phyloP scores from a whole-genome alignment of 1,139 yeast species.

The Geotrichum bryndzae region DNA sequence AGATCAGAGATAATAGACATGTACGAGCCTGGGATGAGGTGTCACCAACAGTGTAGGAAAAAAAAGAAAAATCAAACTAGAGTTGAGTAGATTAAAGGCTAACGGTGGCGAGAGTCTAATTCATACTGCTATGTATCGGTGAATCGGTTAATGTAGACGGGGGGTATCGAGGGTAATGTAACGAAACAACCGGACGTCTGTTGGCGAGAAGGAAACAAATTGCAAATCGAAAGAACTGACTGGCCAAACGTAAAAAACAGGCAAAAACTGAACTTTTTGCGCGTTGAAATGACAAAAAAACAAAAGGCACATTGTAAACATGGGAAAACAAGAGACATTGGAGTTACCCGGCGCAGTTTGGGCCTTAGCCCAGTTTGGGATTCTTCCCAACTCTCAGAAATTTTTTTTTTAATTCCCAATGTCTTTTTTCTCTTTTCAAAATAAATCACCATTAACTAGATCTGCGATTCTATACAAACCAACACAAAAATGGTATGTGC shows the following conservation, averaged over 20 bases:
- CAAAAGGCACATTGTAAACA: not conserved
- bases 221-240: not conserved
- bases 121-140: conserved; percentile 1
- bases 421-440: not conserved
- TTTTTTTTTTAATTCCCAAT: not conserved
- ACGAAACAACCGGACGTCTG: not conserved
- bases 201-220: not conserved
- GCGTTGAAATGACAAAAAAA: too few relatives aligned
- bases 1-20: not conserved
- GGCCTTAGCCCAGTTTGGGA: not conserved
- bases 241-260: not conserved
- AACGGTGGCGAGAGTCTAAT: not conserved
- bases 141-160: not conserved
- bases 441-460: not conserved
- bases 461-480: not conserved
- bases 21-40: not conserved
- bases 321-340: not conserved
- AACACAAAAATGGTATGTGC: not conserved
- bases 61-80: not conserved
- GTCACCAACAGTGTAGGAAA: not conserved
- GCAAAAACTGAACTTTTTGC: too few relatives aligned
- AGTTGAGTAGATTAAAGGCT: not conserved
- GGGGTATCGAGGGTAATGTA: not conserved
- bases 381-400: not conserved
- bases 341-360: not conserved